Evolutionary conservation across 2,329 filamentous ascomycete genomes (phyloP).

Genomic region (Corynespora cassiicola): DNA sequence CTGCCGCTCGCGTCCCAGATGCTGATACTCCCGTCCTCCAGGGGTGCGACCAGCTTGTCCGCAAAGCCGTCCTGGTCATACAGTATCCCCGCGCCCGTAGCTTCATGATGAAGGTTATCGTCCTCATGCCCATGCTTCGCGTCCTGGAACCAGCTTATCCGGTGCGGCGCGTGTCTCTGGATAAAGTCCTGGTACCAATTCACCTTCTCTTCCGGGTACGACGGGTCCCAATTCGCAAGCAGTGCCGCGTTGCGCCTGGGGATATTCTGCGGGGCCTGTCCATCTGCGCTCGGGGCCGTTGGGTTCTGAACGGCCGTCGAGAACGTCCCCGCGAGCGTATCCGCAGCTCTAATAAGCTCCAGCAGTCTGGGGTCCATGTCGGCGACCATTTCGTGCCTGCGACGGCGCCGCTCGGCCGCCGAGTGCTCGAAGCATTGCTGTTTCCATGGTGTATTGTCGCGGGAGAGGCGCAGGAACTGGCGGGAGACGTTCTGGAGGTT

Average conservation of each 20-base stretch:
- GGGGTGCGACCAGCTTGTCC: constrained; percentile 72
- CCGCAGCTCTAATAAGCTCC: constrained; percentile 50
- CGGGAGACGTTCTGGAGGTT: constrained; percentile 73
- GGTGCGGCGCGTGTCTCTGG: constrained; percentile 77
- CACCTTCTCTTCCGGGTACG: constrained; percentile 72
- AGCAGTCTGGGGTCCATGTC: constrained; percentile 52
- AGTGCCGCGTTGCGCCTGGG: constrained; percentile 60
- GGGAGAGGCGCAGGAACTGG: constrained; percentile 69
- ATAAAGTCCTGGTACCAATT: constrained; percentile 92
- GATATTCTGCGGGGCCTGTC: constrained; percentile 35
- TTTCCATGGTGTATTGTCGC: constrained; percentile 81
- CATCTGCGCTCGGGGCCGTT: constrained; percentile 37
- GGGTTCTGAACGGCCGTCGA: constrained; percentile 28
- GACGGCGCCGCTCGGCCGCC: constrained; percentile 66
- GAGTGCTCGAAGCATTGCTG: constrained; percentile 75
- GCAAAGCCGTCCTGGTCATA: constrained; percentile 63
- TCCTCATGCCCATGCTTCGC: constrained; percentile 53
- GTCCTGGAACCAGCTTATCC: constrained; percentile 77
- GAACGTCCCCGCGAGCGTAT: constrained; percentile 35
- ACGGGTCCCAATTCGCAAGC: constrained; percentile 83
- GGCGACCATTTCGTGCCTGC: constrained; percentile 38
- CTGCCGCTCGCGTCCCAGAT: constrained; percentile 71
- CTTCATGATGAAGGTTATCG: constrained; percentile 63
- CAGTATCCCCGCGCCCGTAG: constrained; percentile 73
- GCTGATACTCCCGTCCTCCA: constrained; percentile 88